phyloP scores from a whole-genome alignment of 805 yeast genomes.

The Metschnikowia lachancei region DNA sequence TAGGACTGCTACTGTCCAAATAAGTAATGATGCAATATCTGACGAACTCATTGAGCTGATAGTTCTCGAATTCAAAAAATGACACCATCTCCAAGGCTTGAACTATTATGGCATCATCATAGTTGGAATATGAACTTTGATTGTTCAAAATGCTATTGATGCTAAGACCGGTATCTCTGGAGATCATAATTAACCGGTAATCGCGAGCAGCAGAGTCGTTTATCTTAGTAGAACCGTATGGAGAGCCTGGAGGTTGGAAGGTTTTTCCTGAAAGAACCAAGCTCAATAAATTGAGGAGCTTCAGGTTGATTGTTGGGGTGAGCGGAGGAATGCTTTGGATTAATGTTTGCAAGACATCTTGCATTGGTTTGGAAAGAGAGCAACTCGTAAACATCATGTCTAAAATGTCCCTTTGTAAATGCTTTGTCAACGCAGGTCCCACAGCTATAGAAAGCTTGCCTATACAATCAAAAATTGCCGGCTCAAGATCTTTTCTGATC shows the following conservation, averaged over 20 bases:
- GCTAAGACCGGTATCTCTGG: slow-evolving; percentile 60
- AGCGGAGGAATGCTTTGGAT: slow-evolving; percentile 76
- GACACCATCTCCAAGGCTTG: slow-evolving; percentile 79
- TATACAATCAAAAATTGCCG: slow-evolving; percentile 84
- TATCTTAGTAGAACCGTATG: slow-evolving; percentile 59
- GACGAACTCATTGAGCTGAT: slow-evolving; percentile 83
- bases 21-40: slow-evolving; percentile 80
- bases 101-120: slow-evolving; percentile 52
- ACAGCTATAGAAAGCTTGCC: slow-evolving; percentile 84
- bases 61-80: slow-evolving; percentile 69
- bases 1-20: slow-evolving; percentile 74
- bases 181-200: slow-evolving; percentile 70
- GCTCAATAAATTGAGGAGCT: slow-evolving; percentile 68
- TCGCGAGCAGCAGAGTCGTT: slow-evolving; percentile 67
- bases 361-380: slow-evolving; percentile 79
- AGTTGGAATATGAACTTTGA: slow-evolving; percentile 31
- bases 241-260: slow-evolving; percentile 84
- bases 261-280: slow-evolving; percentile 75
- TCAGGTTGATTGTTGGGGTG: slow-evolving; percentile 66
- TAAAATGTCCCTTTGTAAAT: slow-evolving; percentile 75
- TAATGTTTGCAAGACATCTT: slow-evolving; percentile 66
- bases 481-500: slow-evolving; percentile 68
- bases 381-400: slow-evolving; percentile 73
- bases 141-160: slow-evolving; percentile 33
- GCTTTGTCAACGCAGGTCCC: slow-evolving; percentile 90